phyloP scores from a whole-genome alignment of 495 filamentous ascomycete species.

The Lasiosphaeris hirsuta region DNA sequence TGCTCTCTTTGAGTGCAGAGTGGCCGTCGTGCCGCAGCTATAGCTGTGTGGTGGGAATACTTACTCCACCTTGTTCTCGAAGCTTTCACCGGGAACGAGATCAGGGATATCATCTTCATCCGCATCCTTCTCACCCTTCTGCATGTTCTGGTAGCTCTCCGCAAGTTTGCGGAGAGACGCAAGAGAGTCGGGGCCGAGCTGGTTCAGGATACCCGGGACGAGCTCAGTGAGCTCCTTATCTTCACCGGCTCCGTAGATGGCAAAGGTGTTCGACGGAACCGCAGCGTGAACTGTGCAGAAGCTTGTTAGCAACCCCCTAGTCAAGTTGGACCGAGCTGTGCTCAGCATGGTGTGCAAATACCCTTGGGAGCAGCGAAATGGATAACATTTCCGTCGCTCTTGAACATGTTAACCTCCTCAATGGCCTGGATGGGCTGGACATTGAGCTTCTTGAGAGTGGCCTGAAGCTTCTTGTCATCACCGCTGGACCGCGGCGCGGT shows the following conservation, averaged over 20 bases:
- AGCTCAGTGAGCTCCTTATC: conserved; percentile 99
- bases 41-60: conserved; percentile 5
- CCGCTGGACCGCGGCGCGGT: conserved; percentile 83
- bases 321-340: neutral
- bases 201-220: conserved; percentile 98
- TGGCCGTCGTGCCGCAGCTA: conserved; percentile 14
- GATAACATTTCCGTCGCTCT: conserved; percentile 98
- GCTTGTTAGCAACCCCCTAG: neutral
- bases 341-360: conserved; percentile 42
- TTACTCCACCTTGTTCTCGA: conserved; percentile 94
- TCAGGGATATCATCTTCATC: conserved; percentile 92
- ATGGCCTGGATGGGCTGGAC: conserved; percentile 97
- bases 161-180: conserved; percentile 96
- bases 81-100: conserved; percentile 91
- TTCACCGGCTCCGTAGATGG: conserved; percentile 97
- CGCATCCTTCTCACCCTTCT: conserved; percentile 86
- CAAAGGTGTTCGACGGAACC: conserved; percentile 94
- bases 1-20: conserved; percentile 2
- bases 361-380: conserved; percentile 97
- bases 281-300: conserved; percentile 80
- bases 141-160: conserved; percentile 99
- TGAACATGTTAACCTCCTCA: conserved; percentile 99
- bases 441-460: conserved; percentile 90
- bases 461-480: conserved; percentile 99
- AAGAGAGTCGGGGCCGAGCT: conserved; percentile 96